A percentile compares a stretch with the other conserved stretches of the same genome.
phyloP scores from a whole-genome alignment of 192 early-diverging fungal genomes.

The Entrophospora sp. region DNA sequence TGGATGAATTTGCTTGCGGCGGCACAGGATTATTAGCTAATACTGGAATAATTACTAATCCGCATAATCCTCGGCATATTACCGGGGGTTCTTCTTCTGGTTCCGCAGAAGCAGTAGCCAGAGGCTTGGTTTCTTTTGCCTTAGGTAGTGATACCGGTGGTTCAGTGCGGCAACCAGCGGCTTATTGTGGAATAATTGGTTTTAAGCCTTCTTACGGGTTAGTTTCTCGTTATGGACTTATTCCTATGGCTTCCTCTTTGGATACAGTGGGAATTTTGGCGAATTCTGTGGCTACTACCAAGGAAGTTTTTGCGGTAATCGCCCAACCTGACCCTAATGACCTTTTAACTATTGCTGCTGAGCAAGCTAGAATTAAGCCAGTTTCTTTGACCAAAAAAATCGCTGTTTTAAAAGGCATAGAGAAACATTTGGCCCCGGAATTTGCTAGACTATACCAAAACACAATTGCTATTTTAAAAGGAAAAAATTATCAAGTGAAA shows the following conservation, averaged over 20 bases:
- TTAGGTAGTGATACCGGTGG: slow-evolving; percentile 82
- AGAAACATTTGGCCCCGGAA: no score
- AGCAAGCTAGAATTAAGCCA: no score
- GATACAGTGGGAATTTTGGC: slow-evolving; percentile 84
- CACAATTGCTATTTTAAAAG: no score
- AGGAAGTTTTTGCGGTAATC: no score
- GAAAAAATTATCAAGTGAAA: no score
- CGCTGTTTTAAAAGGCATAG: no score
- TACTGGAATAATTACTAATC: slow-evolving; percentile 13
- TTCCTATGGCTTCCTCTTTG: slow-evolving; percentile 78
- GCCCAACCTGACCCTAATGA: no score
- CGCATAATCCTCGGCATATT: slow-evolving; percentile 10
- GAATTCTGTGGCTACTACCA: no score
- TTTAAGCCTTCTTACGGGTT: slow-evolving; percentile 91
- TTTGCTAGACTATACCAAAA: no score
- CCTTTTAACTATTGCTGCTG: no score
- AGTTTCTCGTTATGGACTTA: slow-evolving; percentile 74
- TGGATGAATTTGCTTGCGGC: slow-evolving; percentile 6
- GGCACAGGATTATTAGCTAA: neutral
- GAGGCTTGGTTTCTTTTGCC: slow-evolving; percentile 20
- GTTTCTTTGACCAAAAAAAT: no score
- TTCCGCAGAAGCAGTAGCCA: slow-evolving; percentile 18
- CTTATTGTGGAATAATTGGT: slow-evolving; percentile 88
- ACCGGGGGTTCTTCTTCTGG: slow-evolving; percentile 24
- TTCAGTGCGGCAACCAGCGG: slow-evolving; percentile 85